Evolutionary conservation across 495 filamentous ascomycete genomes (phyloP), one percentile per base, ranked within the genome.

Genomic region (Penicillium antarcticum): DNA sequence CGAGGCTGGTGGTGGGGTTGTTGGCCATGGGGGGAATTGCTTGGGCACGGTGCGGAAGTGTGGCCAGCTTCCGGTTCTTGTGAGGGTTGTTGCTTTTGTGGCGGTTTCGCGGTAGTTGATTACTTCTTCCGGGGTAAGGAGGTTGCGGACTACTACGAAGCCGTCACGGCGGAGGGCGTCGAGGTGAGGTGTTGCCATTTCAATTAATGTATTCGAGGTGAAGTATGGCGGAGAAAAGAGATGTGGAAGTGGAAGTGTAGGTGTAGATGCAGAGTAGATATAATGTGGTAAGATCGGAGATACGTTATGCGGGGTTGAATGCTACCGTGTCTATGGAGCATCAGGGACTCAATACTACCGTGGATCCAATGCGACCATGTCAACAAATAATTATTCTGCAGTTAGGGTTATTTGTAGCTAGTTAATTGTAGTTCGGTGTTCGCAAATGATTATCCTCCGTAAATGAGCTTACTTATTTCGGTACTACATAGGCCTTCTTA

Each of bases 1-100:
- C 0, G 69, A 71, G 43, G 77, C 70, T 0, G 74, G 71, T 0
- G 75, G 75, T 0, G 71, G 57, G 33, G 69, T 74, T 1, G 71
- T 68, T 19, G 79, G 75, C 87, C 88, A 92, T 7, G 89, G 89
- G 1, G 89, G 89, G 74, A 94, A 94, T 66, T 92, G 88, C 61
- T 91, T 91, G 43, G 86, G 87, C 16, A 91, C 81, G 3, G 87
- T 91, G 60, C 89, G 85, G 67, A 94, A 80, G 72, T 87, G 78
- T 12, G 86, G 87, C 88, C 88, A 94, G 42, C 69, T 33, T 24
- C 87, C 87, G 7, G 71, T 45, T 52, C 82, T 79, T 33, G 87
- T 83, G 45, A 77, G 71, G 13, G 67, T 57, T 35, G 81, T 83
- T 17, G 80, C 74, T 53, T 71, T 57, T n/a, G 62, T 49, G 37